These are phyloP conservation scores for Coffea canephora DNA, from an alignment of 257 asterid species.

Conservation along the genomic window DNA sequence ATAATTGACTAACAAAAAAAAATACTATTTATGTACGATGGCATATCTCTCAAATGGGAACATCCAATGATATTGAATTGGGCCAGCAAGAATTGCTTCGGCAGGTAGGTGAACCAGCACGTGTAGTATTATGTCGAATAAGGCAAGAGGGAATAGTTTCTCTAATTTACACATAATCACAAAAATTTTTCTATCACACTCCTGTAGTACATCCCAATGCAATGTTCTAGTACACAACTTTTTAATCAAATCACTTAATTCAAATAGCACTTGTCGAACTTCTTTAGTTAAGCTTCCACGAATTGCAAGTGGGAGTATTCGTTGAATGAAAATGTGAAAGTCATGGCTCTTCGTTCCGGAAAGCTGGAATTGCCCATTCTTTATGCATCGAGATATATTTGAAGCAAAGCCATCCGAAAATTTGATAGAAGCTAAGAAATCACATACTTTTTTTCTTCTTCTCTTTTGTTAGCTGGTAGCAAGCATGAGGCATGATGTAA, in stretches of 20 bases:
- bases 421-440: not conserved
- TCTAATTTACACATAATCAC: not conserved
- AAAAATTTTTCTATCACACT: not conserved
- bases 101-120: not conserved
- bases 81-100: not conserved
- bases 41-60: constrained; percentile 10
- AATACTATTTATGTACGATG: too few species aligned
- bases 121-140: not conserved
- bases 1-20: too few species aligned
- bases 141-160: not conserved
- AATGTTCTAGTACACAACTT: not conserved
- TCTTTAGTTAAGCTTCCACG: too few species aligned
- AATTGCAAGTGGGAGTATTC: too few species aligned
- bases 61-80: not conserved
- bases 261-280: not conserved
- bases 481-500: not conserved
- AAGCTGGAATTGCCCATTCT: not conserved
- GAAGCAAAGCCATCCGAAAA: constrained; percentile 21
- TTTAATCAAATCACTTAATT: not conserved
- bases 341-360: constrained; percentile 1
- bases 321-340: too few species aligned
- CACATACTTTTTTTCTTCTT: not conserved
- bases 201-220: not conserved
- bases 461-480: not conserved
- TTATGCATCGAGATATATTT: constrained; percentile 6